A percentile compares a stretch with the other conserved stretches of the same genome.
Conservation (phyloP, 106 monocot species). For the Dioscorea alata region DNA sequence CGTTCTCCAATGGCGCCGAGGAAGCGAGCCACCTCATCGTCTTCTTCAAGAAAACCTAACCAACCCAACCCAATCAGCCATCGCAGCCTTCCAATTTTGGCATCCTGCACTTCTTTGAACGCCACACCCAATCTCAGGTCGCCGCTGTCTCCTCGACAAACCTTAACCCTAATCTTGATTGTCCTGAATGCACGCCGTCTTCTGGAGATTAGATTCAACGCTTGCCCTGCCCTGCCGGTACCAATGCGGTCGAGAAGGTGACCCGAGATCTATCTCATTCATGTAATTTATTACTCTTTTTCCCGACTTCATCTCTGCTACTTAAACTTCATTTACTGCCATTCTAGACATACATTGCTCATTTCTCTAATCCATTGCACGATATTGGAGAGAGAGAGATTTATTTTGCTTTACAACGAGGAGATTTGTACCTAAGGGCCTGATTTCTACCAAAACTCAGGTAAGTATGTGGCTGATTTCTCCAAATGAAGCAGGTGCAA, state of each 20-base stretch:
- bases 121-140: constrained; percentile 62
- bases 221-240: neutral
- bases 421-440: constrained; percentile 28
- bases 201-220: constrained; percentile 1
- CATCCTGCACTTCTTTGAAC: constrained; percentile 98
- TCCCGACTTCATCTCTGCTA: neutral
- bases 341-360: neutral
- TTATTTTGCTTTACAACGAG: constrained; percentile 50
- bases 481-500: no score
- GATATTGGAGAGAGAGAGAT: neutral
- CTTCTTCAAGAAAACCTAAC: constrained; percentile 47
- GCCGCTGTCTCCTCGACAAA: constrained; percentile 11
- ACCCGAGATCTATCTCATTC: constrained; percentile 29
- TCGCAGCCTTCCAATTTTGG: constrained; percentile 86
- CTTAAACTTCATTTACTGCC: no score
- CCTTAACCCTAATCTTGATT: constrained; percentile 4
- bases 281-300: neutral
- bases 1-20: constrained; percentile 58
- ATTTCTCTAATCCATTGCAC: neutral
- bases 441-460: no score
- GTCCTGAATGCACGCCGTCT: neutral
- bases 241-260: constrained; percentile 7
- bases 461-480: no score
- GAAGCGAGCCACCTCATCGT: constrained; percentile 33
- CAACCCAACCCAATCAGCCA: constrained; percentile 21